Conservation (phyloP, 352 stramenopile species). For the Globisporangium alternatum region DNA sequence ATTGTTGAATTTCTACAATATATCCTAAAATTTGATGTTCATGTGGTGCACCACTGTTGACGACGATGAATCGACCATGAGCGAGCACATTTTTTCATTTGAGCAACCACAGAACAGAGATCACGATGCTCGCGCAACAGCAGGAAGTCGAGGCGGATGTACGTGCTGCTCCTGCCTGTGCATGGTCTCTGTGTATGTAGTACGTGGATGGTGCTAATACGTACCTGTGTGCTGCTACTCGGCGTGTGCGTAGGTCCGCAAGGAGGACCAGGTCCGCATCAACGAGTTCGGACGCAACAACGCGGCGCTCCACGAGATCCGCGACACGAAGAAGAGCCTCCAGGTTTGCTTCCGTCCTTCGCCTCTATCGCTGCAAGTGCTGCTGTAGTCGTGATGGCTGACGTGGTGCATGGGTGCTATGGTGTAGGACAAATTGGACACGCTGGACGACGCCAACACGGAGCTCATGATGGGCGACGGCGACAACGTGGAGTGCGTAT, state of each 20-base stretch:
- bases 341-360: slow-evolving; percentile 51
- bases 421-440: slow-evolving; percentile 92
- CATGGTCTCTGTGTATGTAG: background rate
- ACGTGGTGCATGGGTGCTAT: background rate
- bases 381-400: background rate
- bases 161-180: slow-evolving; percentile 20
- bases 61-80: too few relatives aligned
- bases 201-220: background rate
- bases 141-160: slow-evolving; percentile 84
- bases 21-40: too few relatives aligned
- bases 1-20: too few relatives aligned
- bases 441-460: slow-evolving; percentile 95
- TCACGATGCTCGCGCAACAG: slow-evolving; percentile 69
- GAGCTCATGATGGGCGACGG: slow-evolving; percentile 97
- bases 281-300: slow-evolving; percentile 98
- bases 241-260: slow-evolving; percentile 79
- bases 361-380: background rate
- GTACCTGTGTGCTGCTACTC: background rate
- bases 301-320: slow-evolving; percentile 90
- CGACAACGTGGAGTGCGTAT: slow-evolving; percentile 71
- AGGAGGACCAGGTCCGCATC: slow-evolving; percentile 96
- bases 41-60: too few relatives aligned
- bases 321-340: slow-evolving; percentile 86
- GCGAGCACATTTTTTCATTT: too few relatives aligned
- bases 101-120: background rate